Conservation (phyloP, 2,329 filamentous ascomycete genomes). For the Alternaria solani region DNA sequence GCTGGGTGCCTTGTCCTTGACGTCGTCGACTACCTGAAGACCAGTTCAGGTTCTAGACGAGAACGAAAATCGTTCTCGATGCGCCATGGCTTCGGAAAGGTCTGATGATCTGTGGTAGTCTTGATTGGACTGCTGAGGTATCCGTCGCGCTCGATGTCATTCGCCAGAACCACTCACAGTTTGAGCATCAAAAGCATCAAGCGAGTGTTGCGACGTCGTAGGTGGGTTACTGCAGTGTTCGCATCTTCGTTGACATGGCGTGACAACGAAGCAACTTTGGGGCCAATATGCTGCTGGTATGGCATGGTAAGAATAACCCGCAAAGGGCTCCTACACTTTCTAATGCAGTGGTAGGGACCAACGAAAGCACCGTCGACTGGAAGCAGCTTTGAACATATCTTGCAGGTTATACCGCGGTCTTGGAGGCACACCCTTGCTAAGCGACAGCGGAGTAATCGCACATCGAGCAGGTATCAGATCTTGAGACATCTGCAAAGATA, state of each 20-base stretch:
- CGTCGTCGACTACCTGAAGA: background rate
- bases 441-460: background rate
- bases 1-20: background rate
- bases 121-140: no score
- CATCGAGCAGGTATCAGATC: background rate
- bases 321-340: background rate
- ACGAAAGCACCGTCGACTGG: background rate
- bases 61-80: background rate
- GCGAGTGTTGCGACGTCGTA: no score
- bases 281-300: no score
- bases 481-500: background rate
- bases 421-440: background rate
- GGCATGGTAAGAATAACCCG: background rate
- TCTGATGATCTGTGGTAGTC: no score
- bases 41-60: background rate
- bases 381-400: background rate
- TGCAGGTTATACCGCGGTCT: background rate
- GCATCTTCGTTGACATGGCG: no score
- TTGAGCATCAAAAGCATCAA: no score
- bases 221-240: no score
- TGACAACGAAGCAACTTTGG: no score
- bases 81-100: background rate
- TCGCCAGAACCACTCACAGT: no score
- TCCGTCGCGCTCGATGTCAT: no score
- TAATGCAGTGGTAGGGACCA: no score